A percentile compares a stretch with the other conserved stretches of the same genome.
Conservation (phyloP, 331 rosid genomes). For the Erythrophleum ivorense region DNA sequence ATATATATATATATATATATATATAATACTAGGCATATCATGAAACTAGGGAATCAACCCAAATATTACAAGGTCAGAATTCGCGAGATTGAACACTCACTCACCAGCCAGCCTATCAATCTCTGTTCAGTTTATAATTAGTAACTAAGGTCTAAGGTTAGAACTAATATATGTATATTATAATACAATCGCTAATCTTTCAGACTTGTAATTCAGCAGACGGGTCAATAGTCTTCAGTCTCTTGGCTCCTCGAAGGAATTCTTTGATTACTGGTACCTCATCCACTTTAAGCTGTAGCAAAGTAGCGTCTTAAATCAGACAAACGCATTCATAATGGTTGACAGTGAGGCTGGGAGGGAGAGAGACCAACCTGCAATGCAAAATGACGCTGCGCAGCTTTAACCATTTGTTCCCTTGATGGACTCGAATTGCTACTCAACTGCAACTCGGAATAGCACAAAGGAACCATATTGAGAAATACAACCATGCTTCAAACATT, state of each 20-base stretch:
- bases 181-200: slow-evolving; percentile 35
- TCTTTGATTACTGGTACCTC: slow-evolving; percentile 58
- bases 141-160: slow-evolving; percentile 51
- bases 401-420: slow-evolving; percentile 60
- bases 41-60: slow-evolving; percentile 18
- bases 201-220: slow-evolving; percentile 34
- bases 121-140: slow-evolving; percentile 39
- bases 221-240: slow-evolving; percentile 41
- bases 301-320: background rate
- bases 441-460: slow-evolving; percentile 39
- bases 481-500: background rate
- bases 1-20: no score
- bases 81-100: slow-evolving; percentile 33
- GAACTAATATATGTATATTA: slow-evolving; percentile 37
- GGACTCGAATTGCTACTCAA: slow-evolving; percentile 42
- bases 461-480: background rate
- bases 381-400: slow-evolving; percentile 58
- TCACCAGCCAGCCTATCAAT: slow-evolving; percentile 16
- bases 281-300: slow-evolving; percentile 47
- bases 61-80: slow-evolving; percentile 40
- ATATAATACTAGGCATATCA: background rate
- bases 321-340: background rate
- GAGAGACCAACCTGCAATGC: slow-evolving; percentile 52
- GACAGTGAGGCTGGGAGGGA: background rate
- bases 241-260: slow-evolving; percentile 55